Conservation (phyloP, 108 stramenopile species). For the Discostella stelligeroides region DNA sequence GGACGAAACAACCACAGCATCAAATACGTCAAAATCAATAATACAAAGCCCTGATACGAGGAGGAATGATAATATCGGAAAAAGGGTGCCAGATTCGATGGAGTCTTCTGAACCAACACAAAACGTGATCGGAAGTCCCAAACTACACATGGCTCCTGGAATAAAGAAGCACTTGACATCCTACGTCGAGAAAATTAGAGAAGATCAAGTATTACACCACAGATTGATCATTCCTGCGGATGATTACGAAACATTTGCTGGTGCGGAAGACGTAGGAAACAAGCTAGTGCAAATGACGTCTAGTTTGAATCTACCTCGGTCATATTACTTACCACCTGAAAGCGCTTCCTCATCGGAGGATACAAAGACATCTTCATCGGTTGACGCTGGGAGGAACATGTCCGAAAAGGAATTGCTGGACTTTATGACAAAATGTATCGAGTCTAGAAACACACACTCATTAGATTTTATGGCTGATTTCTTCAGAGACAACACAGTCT, state of each 20-base stretch:
- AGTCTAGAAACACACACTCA: constrained; percentile 46
- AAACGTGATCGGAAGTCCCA: too few relatives aligned
- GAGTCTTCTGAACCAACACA: too few relatives aligned
- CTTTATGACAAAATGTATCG: constrained; percentile 59
- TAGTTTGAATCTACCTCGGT: constrained; percentile 4
- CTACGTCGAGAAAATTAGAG: constrained; percentile 25
- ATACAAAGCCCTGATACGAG: too few relatives aligned
- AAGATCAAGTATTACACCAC: constrained; percentile 43
- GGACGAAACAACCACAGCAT: too few relatives aligned
- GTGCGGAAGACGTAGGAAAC: constrained; percentile 43
- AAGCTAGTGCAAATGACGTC: constrained; percentile 20
- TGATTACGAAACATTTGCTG: constrained; percentile 44
- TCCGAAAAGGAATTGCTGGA: constrained; percentile 53
- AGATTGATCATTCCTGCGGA: constrained; percentile 31
- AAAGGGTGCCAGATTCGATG: too few relatives aligned
- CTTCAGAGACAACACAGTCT: constrained; percentile 59
- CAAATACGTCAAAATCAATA: too few relatives aligned
- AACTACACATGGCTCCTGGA: neutral
- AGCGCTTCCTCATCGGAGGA: constrained; percentile 1
- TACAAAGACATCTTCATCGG: neutral
- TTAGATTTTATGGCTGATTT: constrained; percentile 66
- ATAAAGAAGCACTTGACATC: constrained; percentile 28
- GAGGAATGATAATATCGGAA: too few relatives aligned
- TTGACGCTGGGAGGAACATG: constrained; percentile 38
- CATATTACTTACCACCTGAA: constrained; percentile 1